phyloP scores from a whole-genome alignment of 2,329 filamentous ascomycete genomes.

The Aotearoamyces nothofagi region DNA sequence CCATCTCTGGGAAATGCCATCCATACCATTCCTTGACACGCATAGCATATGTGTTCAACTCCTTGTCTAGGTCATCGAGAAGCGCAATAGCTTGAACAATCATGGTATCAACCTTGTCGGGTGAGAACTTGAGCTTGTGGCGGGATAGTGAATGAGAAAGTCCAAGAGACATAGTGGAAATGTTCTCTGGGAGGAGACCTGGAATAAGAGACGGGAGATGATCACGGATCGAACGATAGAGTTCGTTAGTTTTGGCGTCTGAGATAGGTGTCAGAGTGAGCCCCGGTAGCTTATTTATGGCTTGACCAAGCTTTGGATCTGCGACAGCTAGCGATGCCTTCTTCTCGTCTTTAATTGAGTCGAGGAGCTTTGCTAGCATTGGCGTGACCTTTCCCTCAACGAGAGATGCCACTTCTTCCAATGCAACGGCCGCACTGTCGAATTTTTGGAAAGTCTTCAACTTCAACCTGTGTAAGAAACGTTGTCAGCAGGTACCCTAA shows the following conservation, averaged over 20 bases:
- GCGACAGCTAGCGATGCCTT: slow-evolving; percentile 90
- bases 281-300: slow-evolving; percentile 83
- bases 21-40: slow-evolving; percentile 99
- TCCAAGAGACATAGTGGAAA: slow-evolving; percentile 90
- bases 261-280: slow-evolving; percentile 74
- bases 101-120: slow-evolving; percentile 99
- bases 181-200: slow-evolving; percentile 68
- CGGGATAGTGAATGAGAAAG: slow-evolving; percentile 92
- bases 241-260: slow-evolving; percentile 68
- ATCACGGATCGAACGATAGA: slow-evolving; percentile 89
- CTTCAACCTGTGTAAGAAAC: slow-evolving; percentile 48
- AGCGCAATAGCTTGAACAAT: slow-evolving; percentile 94
- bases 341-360: slow-evolving; percentile 92
- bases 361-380: slow-evolving; percentile 66
- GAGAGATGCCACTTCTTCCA: slow-evolving; percentile 79
- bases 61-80: slow-evolving; percentile 94
- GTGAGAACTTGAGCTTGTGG: slow-evolving; percentile 97
- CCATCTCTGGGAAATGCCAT: slow-evolving; percentile 98
- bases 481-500: slow-evolving; percentile 2
- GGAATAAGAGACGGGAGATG: slow-evolving; percentile 84
- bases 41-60: slow-evolving; percentile 98
- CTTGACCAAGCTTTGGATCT: slow-evolving; percentile 79
- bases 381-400: slow-evolving; percentile 92
- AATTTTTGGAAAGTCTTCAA: slow-evolving; percentile 97
- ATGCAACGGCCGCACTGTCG: slow-evolving; percentile 76